Percentiles rank a stretch among this genome's conserved stretches.
Conservation (phyloP, 2,329 filamentous ascomycete genomes). For the Raffaelea albimanens region DNA sequence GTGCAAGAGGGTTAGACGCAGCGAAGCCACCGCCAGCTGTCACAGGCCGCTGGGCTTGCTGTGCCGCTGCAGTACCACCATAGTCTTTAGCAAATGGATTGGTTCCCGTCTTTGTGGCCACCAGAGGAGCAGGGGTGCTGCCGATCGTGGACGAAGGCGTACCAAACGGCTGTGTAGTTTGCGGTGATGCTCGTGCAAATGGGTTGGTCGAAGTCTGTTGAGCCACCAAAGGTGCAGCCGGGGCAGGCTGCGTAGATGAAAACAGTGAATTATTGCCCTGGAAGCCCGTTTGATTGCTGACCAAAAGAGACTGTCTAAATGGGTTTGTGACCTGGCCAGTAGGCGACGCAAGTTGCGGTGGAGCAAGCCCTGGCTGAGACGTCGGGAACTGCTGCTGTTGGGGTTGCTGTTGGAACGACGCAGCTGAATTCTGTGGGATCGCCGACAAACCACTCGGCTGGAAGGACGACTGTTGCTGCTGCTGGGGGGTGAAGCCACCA, state of each 20-base stretch:
- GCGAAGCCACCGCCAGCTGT: constrained; percentile 30
- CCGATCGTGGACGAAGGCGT: constrained; percentile 24
- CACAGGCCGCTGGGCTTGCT: constrained; percentile 30
- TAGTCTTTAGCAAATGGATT: constrained; percentile 50
- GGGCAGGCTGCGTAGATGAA: not conserved
- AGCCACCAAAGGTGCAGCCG: constrained; percentile 16
- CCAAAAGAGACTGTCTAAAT: constrained; percentile 85
- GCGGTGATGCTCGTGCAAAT: constrained; percentile 62
- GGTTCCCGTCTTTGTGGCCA: constrained; percentile 44
- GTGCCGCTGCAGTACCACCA: constrained; percentile 6
- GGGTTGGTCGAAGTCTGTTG: constrained; percentile 71
- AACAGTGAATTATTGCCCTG: constrained; percentile 13
- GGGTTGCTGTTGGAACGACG: constrained; percentile 28
- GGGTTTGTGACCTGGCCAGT: constrained; percentile 68
- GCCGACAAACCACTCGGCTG: constrained; percentile 42
- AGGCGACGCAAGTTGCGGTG: constrained; percentile 15
- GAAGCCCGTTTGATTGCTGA: constrained; percentile 43
- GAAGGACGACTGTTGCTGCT: constrained; percentile 27
- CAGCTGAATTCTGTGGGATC: constrained; percentile 45
- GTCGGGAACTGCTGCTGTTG: not conserved
- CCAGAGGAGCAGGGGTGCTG: constrained; percentile 30
- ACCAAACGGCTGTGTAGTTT: constrained; percentile 27
- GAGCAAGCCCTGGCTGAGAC: constrained; percentile 1
- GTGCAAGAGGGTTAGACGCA: constrained; percentile 51
- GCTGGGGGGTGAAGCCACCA: constrained; percentile 67